phyloP scores from a whole-genome alignment of 2,329 filamentous ascomycete species.

The Epichloe baconii region DNA sequence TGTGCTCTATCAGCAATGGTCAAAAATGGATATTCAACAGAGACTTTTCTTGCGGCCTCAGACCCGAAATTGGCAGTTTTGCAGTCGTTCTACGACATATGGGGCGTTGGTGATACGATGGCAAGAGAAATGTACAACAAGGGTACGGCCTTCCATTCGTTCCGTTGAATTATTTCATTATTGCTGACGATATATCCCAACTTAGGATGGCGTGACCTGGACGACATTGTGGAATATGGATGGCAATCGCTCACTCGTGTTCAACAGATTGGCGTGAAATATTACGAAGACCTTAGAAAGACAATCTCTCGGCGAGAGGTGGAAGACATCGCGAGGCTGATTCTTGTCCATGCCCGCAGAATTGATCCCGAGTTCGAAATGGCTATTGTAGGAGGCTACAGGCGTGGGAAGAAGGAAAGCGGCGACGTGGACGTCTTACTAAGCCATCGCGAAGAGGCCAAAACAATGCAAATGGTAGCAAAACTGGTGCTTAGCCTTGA shows the following conservation, averaged over 20 bases:
- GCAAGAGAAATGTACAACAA: conserved; percentile 70
- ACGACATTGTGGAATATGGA: conserved; percentile 73
- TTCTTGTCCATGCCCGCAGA: conserved; percentile 53
- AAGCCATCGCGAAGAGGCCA: conserved; percentile 57
- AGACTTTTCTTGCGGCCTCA: conserved; percentile 48
- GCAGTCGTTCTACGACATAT: conserved; percentile 67
- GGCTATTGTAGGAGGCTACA: conserved; percentile 65
- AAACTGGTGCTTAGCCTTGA: conserved; percentile 63
- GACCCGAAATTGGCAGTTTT: conserved; percentile 54
- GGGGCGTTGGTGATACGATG: conserved; percentile 78
- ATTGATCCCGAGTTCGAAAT: conserved; percentile 44
- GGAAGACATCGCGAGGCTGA: conserved; percentile 48
- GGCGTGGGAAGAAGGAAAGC: conserved; percentile 58
- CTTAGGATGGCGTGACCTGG: conserved; percentile 62
- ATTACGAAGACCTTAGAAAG: conserved; percentile 69
- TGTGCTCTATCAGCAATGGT: conserved; percentile 65
- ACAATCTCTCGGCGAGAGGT: conserved; percentile 64
- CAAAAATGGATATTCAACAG: conserved; percentile 44
- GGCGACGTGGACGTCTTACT: conserved; percentile 83
- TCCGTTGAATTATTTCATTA: too few relatives aligned
- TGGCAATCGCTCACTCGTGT: conserved; percentile 64
- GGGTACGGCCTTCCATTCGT: conserved; percentile 17
- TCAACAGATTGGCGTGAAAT: conserved; percentile 91
- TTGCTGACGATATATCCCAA: background rate
- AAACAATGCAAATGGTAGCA: conserved; percentile 57